These are phyloP conservation scores for Dioszegia aurantiaca DNA, from an alignment of 768 basidiomycete genomes.

Conservation along the genomic window DNA sequence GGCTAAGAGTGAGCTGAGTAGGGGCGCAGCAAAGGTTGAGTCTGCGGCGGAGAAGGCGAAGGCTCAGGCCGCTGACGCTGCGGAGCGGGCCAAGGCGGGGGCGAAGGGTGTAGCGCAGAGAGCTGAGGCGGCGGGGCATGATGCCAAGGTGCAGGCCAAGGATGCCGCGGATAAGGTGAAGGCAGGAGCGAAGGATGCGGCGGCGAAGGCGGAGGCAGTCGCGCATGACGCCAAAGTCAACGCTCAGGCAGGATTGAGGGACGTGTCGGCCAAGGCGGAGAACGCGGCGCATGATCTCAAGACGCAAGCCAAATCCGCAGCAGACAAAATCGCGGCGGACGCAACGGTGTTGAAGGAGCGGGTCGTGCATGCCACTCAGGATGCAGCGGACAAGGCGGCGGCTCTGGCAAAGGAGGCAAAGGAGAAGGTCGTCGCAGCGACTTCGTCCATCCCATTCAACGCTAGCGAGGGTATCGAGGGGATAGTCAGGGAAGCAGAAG, in stretches of 20 bases:
- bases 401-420: conserved; percentile 32
- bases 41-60: conserved; percentile 19
- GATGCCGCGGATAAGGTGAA: conserved; percentile 55
- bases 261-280: conserved; percentile 44
- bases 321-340: conserved; percentile 7
- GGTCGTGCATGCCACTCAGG: conserved; percentile 14
- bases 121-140: conserved; percentile 57
- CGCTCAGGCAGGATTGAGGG: too few relatives aligned
- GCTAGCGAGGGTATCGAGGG: conserved; percentile 66
- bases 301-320: conserved; percentile 19
- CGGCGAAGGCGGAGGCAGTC: background rate
- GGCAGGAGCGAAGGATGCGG: conserved; percentile 51
- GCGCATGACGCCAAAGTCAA: too few relatives aligned
- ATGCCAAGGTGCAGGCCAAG: background rate
- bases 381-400: conserved; percentile 57
- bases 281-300: conserved; percentile 30
- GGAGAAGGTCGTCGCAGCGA: conserved; percentile 31
- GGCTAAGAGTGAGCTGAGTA: conserved; percentile 10
- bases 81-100: conserved; percentile 29
- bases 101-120: conserved; percentile 29
- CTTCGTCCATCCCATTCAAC: conserved; percentile 31
- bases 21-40: conserved; percentile 24
- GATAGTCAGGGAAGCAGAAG: conserved; percentile 68
- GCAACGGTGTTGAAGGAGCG: conserved; percentile 13
- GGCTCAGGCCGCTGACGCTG: conserved; percentile 28